Conservation (phyloP, 768 basidiomycete species). For the Tubosaeta sp. region DNA sequence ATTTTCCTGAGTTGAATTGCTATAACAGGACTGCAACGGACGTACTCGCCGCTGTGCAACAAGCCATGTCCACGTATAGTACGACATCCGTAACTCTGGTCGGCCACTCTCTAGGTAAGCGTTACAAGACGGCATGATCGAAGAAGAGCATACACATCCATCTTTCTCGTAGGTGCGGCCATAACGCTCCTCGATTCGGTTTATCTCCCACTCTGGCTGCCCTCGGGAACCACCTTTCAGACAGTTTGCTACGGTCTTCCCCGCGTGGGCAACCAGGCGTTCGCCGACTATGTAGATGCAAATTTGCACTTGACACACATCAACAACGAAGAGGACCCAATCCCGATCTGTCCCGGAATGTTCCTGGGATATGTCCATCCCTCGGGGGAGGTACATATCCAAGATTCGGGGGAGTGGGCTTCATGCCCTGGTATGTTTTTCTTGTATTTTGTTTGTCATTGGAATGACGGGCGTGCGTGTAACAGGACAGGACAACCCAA, state of each 20-base stretch:
- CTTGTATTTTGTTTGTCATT: not conserved
- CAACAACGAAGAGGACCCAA: constrained; percentile 45
- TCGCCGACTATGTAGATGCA: constrained; percentile 53
- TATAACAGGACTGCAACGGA: constrained; percentile 35
- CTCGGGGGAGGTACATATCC: constrained; percentile 41
- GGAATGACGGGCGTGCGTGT: not conserved
- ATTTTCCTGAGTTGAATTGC: not conserved
- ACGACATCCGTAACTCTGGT: constrained; percentile 40
- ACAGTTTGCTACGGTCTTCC: constrained; percentile 35
- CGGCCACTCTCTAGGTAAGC: constrained; percentile 41
- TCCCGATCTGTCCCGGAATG: constrained; percentile 34
- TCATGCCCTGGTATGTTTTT: constrained; percentile 43
- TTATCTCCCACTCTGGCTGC: constrained; percentile 37
- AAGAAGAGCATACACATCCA: too few species aligned
- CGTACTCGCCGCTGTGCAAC: constrained; percentile 43
- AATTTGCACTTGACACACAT: constrained; percentile 46
- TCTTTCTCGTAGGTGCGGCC: constrained; percentile 29
- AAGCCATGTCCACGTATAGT: constrained; percentile 33
- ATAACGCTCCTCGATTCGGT: constrained; percentile 37
- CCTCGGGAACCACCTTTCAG: constrained; percentile 28
- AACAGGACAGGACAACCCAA: constrained; percentile 55
- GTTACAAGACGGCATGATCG: too few species aligned
- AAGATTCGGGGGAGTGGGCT: constrained; percentile 47
- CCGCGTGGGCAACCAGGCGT: constrained; percentile 53
- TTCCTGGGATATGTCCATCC: constrained; percentile 41